These are phyloP conservation scores for Phlebiopsis flavidoalba DNA, from an alignment of 768 basidiomycete species.

Conservation along the genomic window DNA sequence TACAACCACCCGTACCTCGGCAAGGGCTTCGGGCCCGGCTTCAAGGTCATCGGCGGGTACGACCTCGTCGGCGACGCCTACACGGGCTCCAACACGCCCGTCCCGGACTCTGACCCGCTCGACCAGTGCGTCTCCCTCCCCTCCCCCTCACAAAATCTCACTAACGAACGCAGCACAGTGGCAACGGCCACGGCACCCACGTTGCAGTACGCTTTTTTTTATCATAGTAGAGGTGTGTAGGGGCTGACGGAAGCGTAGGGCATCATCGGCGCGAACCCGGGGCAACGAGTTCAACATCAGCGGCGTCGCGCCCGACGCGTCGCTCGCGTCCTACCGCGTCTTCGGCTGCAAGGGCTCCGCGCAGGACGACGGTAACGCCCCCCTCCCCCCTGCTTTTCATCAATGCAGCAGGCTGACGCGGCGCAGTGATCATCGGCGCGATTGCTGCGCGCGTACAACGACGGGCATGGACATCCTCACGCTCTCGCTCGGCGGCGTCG, in stretches of 20 bases:
- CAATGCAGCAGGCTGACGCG: conserved; percentile 23
- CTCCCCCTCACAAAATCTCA: neutral
- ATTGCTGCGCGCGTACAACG: conserved; percentile 42
- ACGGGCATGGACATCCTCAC: conserved; percentile 58
- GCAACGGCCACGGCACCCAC: conserved; percentile 47
- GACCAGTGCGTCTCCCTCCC: conserved; percentile 29
- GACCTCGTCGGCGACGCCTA: conserved; percentile 56
- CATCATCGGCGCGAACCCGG: conserved; percentile 57
- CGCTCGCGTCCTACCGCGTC: conserved; percentile 49
- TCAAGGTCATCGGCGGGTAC: conserved; percentile 44
- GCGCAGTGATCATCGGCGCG: conserved; percentile 39
- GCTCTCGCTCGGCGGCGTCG: conserved; percentile 52
- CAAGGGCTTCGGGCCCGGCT: conserved; percentile 46
- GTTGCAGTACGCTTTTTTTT: conserved; percentile 34
- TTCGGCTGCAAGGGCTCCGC: conserved; percentile 54
- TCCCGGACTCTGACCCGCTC: conserved; percentile 48
- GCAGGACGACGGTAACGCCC: conserved; percentile 43
- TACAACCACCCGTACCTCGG: conserved; percentile 52
- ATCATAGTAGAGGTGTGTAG: neutral
- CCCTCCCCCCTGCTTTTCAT: neutral
- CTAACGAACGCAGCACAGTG: neutral
- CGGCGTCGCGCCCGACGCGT: conserved; percentile 63
- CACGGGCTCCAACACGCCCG: conserved; percentile 35
- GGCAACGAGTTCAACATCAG: conserved; percentile 60
- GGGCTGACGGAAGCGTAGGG: conserved; percentile 27